A percentile compares a stretch with the other conserved stretches of the same genome.
phyloP scores from a whole-genome alignment of 176 grass and related monocot species.

The Phragmites australis region DNA sequence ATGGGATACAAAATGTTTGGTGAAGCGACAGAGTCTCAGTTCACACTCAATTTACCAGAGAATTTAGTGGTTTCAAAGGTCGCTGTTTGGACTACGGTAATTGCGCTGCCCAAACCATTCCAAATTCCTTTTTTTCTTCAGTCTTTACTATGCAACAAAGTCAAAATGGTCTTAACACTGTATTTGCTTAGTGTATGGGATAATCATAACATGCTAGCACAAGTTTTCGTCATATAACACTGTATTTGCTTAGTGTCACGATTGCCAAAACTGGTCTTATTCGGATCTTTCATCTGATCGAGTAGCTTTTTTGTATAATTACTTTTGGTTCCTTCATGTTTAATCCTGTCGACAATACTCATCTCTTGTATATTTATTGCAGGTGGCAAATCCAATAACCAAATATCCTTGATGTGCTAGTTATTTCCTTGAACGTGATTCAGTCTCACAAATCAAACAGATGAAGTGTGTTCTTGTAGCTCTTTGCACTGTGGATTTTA shows the following conservation, averaged over 20 bases:
- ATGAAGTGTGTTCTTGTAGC: neutral
- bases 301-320: neutral
- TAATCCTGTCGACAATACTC: neutral
- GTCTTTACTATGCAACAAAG: no score
- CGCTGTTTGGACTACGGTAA: slow-evolving; percentile 93
- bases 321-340: neutral
- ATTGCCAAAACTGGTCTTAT: neutral
- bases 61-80: slow-evolving; percentile 79
- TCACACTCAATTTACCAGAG: slow-evolving; percentile 90
- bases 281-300: neutral
- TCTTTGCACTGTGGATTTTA: neutral
- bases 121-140: no score
- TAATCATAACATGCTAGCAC: no score
- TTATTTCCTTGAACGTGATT: slow-evolving; percentile 1
- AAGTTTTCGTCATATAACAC: neutral
- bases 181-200: no score
- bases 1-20: slow-evolving; percentile 93
- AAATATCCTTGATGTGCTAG: slow-evolving; percentile 76
- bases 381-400: slow-evolving; percentile 95
- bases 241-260: no score
- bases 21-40: slow-evolving; percentile 74
- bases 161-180: no score
- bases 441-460: slow-evolving; percentile 8
- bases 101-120: neutral
- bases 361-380: slow-evolving; percentile 28